Base-by-base conservation (phyloP, 352 stramenopile genomes). In the Pythium guiyangense region DNA sequence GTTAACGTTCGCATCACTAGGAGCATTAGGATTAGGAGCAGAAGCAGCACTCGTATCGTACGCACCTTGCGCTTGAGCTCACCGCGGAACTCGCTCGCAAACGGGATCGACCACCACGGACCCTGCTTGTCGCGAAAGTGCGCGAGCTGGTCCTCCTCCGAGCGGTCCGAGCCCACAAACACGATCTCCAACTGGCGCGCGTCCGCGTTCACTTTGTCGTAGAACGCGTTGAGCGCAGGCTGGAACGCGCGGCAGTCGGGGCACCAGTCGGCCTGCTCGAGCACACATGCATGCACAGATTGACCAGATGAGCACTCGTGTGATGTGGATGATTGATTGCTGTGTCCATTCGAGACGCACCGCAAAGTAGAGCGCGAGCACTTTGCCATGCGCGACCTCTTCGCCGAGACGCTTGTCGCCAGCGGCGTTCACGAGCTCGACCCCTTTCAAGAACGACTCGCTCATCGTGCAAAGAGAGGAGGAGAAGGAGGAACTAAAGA, bases 201-300 rank as follows among this genome's bases (percentile, higher is more conserved):
- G 31, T 79, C 51, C 17, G 57, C 71, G 52, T 84, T 74, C 42
- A 74, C 70, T 6, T 72, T 52, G 51, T 71, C 53, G 66, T 91
- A 91, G 59, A 93, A 93, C 4, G 50, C 62, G 60, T 93, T 95
- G 34, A 95, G 68, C 52, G 66, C 53, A 31, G 85, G 85, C 60
- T 90, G 81, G 62, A 95, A 89, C 34, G 52, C 61, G 57, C 82
- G 81, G 70, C 85, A 95, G 66, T 92, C 78, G 6, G 83, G 81
- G 54, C 85, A 95, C 85, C 85, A 93, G 52, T 93, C 81, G 0
- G 81, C 83, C 79, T 92, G 43, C 57, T 11, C n/a, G 17, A 59
- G 10, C n/a, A 35, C 54, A n/a, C 37, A n/a, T 6, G 22, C 18
- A 22, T 37, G 25, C 18, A 29, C 8, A 45, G 9, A 40, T 4